Evolutionary conservation across 768 basidiomycete species (phyloP).

Genomic region (Tulasnella sp.): DNA sequence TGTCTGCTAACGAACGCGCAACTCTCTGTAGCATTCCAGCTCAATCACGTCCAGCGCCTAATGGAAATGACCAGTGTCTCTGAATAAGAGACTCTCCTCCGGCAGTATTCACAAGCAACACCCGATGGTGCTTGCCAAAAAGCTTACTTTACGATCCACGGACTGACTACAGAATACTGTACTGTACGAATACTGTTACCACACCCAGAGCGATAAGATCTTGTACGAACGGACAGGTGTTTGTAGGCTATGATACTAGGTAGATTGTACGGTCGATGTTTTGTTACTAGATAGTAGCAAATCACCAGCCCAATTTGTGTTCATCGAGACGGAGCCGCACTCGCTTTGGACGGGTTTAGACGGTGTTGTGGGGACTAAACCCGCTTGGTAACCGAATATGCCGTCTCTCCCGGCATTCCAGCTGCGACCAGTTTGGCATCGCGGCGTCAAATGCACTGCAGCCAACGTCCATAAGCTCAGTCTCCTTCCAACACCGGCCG

Average conservation of each 20-base stretch:
- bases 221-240: background rate
- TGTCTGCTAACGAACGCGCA: background rate
- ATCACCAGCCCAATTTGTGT: background rate
- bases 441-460: background rate
- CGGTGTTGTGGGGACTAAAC: background rate
- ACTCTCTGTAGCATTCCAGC: background rate
- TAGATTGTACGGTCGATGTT: conserved; percentile 5
- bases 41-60: background rate
- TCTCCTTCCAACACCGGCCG: background rate
- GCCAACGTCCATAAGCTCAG: background rate
- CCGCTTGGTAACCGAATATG: background rate
- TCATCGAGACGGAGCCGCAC: no score
- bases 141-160: background rate
- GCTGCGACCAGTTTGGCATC: background rate
- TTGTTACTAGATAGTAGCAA: background rate
- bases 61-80: conserved; percentile 4
- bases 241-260: background rate
- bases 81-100: background rate
- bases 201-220: background rate
- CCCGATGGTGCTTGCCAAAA: background rate
- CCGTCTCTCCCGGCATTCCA: background rate
- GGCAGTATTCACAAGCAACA: background rate
- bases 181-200: background rate
- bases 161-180: background rate
- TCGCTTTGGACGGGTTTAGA: background rate